phyloP scores from a whole-genome alignment of 352 stramenopile species.

The Globisporangium uncinulatum region DNA sequence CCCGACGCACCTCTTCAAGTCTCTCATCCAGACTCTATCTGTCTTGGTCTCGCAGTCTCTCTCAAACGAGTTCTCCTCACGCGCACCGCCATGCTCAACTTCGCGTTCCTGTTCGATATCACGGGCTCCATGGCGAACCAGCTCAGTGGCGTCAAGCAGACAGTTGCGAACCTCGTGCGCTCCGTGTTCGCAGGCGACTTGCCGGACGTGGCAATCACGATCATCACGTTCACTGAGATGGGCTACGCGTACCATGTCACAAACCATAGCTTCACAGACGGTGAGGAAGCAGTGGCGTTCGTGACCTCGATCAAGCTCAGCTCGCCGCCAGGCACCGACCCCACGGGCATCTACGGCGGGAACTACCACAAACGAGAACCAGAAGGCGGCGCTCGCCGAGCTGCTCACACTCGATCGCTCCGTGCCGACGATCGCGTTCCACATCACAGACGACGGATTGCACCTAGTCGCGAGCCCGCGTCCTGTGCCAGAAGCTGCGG shows the following conservation, averaged over 20 bases:
- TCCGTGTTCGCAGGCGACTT: slow-evolving; percentile 39
- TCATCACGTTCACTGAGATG: slow-evolving; percentile 69
- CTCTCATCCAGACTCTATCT: too few species aligned
- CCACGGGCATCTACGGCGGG: slow-evolving; percentile 33
- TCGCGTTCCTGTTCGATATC: slow-evolving; percentile 71
- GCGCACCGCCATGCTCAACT: slow-evolving; percentile 40
- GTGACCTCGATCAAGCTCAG: slow-evolving; percentile 38
- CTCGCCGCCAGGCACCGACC: slow-evolving; percentile 24
- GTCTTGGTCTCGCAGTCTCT: too few species aligned
- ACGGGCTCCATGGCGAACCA: slow-evolving; percentile 61
- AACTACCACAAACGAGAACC: slow-evolving; percentile 50
- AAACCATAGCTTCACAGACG: slow-evolving; percentile 56
- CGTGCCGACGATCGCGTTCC: slow-evolving; percentile 55
- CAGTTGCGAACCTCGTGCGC: slow-evolving; percentile 42
- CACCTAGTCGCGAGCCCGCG: slow-evolving; percentile 31
- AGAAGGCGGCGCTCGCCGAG: slow-evolving; percentile 55
- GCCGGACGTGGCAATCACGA: slow-evolving; percentile 50
- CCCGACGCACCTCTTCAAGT: too few species aligned
- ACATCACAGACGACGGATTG: slow-evolving; percentile 56
- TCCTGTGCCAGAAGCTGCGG: slow-evolving; percentile 24
- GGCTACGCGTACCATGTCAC: slow-evolving; percentile 51
- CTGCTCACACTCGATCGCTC: slow-evolving; percentile 38
- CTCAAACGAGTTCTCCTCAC: too few species aligned
- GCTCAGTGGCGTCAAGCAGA: slow-evolving; percentile 48
- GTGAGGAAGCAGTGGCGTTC: slow-evolving; percentile 30